Conservation (phyloP, 2,329 filamentous ascomycete species). For the Trichoderma sp. region DNA sequence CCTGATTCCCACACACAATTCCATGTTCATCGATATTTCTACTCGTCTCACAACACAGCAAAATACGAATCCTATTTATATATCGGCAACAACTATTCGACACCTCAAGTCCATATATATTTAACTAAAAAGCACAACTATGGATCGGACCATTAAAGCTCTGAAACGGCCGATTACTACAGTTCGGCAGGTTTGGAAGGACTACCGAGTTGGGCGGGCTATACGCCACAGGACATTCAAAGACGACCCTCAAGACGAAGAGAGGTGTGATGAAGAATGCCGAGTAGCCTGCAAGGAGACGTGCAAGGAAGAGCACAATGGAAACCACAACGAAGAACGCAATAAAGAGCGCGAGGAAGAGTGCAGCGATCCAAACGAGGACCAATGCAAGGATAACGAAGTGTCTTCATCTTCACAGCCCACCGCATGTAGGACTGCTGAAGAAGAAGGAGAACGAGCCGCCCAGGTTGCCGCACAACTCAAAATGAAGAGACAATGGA, state of each 20-base stretch:
- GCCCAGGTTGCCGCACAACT: background rate
- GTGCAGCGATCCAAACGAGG: background rate
- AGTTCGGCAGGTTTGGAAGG: background rate
- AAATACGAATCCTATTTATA: too few species aligned
- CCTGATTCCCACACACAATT: too few species aligned
- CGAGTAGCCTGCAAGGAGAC: background rate
- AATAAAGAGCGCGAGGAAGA: background rate
- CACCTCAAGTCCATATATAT: too few species aligned
- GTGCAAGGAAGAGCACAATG: background rate
- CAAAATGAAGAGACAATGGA: background rate
- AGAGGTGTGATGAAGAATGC: background rate
- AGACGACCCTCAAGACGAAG: background rate
- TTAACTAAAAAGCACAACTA: background rate
- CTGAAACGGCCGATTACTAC: background rate
- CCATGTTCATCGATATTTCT: too few species aligned
- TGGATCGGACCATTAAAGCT: background rate
- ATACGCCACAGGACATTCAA: background rate
- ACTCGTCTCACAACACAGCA: too few species aligned
- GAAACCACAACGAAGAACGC: background rate
- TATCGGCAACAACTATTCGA: too few species aligned
- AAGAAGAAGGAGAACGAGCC: background rate
- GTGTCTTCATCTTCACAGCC: background rate
- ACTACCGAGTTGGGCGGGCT: background rate
- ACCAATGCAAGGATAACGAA: background rate
- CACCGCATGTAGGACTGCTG: background rate